Evolutionary conservation across 2,329 filamentous ascomycete genomes (phyloP), one percentile per base, ranked within the genome.

Genomic region (Aciculosporium take): DNA sequence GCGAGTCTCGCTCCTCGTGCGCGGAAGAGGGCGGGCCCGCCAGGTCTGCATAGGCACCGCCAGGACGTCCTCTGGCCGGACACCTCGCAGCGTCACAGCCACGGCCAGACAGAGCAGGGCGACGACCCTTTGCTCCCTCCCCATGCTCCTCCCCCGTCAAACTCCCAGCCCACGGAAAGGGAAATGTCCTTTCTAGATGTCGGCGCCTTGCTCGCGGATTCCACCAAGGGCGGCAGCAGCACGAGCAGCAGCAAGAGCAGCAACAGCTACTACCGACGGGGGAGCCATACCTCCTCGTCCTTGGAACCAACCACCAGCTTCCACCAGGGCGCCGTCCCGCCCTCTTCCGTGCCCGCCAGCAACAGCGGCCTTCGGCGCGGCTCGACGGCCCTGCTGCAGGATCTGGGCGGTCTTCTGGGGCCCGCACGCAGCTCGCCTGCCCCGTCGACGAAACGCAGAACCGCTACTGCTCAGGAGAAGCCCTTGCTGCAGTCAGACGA

Each of bases 121-220:
- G 70, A 72, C 32, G 63, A 68, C 37, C 62, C 66, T 1, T 49
- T 72, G 7, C 45, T 65, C 2, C 53, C 56, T 13, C 54, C 60
- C 7, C 58, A 66, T 28, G 54, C 55, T 15, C 46, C 59, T 6
- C 51, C 51, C 15, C 56, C 58, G 39, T 55, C 12, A 38, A 56
- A 45, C 23, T 48, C 37, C 9, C 45, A 33, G 28, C 29, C 41
- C 20, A 47, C 49, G 10, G 54, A 49, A 8, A 54, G 53, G 32
- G 53, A 71, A 36, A 75, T 91, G 4, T 85, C 84, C 0, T 89
- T 94, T 57, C 87, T 89, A 51, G 88, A 94, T 49, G 80, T 87
- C 1, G 86, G 86, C 18, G 84, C 84, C 0, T 63, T 94, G 0
- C 64, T 93, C 0, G 76, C 80, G 5, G 68, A 68, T 15, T 48